Conservation (phyloP, 2,329 filamentous ascomycete species). For the Neoscytalidium dimidiatum region DNA sequence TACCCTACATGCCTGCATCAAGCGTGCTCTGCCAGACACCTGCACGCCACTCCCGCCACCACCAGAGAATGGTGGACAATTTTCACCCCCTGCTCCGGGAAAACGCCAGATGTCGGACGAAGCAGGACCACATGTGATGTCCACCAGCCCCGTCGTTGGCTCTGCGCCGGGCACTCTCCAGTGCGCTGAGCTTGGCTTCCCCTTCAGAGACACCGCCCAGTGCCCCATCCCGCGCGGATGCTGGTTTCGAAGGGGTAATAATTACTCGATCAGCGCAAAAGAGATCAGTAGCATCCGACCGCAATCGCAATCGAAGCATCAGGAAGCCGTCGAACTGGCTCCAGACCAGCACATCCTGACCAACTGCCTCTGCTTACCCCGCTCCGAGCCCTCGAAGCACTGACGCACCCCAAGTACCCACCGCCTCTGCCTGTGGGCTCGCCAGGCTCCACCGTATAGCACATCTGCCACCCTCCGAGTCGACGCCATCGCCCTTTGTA, state of each 20-base stretch:
- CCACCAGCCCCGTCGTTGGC: too few relatives aligned
- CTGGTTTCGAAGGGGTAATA: conserved; percentile 4
- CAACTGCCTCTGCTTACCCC: background rate
- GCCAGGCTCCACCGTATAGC: conserved; percentile 9
- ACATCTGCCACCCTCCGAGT: background rate
- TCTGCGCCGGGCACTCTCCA: background rate
- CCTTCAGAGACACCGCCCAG: background rate
- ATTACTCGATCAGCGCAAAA: conserved; percentile 4
- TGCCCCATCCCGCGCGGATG: background rate
- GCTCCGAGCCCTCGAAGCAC: background rate
- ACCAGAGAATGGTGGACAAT: background rate
- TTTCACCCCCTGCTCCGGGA: background rate
- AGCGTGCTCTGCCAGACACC: background rate
- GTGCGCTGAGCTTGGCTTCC: background rate
- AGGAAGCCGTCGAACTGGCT: background rate
- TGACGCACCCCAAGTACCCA: background rate
- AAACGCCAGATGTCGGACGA: background rate
- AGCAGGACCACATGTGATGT: background rate
- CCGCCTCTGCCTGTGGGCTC: background rate
- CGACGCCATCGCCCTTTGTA: background rate
- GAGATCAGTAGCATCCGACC: background rate
- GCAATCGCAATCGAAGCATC: background rate
- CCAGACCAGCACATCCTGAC: background rate
- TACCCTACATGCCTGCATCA: background rate
- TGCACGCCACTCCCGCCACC: background rate